These are phyloP conservation scores for Labyrinthula sp. DNA, from an alignment of 352 stramenopile genomes.

Conservation along the genomic window DNA sequence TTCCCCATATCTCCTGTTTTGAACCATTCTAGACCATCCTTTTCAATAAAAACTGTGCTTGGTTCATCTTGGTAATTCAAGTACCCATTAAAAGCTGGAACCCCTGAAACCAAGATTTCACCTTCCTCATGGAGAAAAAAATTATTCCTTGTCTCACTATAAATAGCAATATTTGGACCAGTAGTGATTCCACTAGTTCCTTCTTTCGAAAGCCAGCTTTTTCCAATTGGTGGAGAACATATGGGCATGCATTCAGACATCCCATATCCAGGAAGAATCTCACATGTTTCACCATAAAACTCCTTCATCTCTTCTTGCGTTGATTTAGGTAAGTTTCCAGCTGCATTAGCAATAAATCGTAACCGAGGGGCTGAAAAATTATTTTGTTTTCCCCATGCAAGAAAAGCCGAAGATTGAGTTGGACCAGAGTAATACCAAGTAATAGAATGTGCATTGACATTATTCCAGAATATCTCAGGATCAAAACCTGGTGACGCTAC, in stretches of 20 bases:
- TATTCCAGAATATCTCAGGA: neutral
- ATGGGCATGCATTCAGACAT: slow-evolving; percentile 18
- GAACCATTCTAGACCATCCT: no score
- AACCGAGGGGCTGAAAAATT: neutral
- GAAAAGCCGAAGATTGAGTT: neutral
- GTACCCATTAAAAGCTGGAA: no score
- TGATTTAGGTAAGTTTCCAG: slow-evolving; percentile 1
- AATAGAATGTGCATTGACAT: neutral
- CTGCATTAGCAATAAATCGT: neutral
- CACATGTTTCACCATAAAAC: neutral
- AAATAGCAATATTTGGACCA: no score
- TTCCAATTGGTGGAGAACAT: neutral
- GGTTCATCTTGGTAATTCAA: no score
- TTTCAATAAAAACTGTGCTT: no score
- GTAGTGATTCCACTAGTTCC: no score
- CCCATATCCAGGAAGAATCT: slow-evolving; percentile 1
- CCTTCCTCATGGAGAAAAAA: no score
- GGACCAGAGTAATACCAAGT: slow-evolving; percentile 9
- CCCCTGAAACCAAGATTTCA: no score
- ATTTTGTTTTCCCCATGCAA: neutral
- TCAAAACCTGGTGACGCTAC: neutral
- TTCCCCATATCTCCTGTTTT: slow-evolving; percentile 72
- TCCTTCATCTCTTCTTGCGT: neutral
- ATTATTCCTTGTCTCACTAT: no score
- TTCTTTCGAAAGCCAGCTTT: no score